Evolutionary conservation across 176 grass and related monocot genomes (phyloP), one percentile per base, ranked within the genome.

Genomic region (Thinopyrum elongatum): DNA sequence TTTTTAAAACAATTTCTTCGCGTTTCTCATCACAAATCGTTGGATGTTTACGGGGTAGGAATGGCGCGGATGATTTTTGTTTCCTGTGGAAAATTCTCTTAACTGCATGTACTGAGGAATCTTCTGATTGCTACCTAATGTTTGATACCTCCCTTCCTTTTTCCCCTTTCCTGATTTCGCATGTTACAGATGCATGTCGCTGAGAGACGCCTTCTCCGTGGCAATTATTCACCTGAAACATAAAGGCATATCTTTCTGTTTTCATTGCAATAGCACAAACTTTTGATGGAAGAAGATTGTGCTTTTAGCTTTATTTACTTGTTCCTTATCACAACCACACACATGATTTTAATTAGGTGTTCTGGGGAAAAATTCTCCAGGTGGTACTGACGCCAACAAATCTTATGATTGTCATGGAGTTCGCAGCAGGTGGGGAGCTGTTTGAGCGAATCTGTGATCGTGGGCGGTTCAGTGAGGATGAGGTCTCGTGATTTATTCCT

Each of bases 371-470:
- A 86, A 59, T 19, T 80, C n/a, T 77, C 59, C 81, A 97, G 95
- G 92, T 97, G 78, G 86, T 97, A 57, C 79, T 97, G 85, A 97
- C 95, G 29, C 92, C 92, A 29, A 97, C 88, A 34, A 87, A 94
- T 81, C 92, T 97, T 67, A 93, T 88, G 86, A 97, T 97, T 72
- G 92, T 94, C 66, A 97, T 97, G 95, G 95, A 97, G 86, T 97
- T 91, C 68, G 95, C 95, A 38, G 92, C 92, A 35, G 95, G 95
- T 2, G 95, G 95, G 41, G 95, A 97, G 75, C 90, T 97, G 53
- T 97, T 97, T 27, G 95, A 97, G 36, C 78, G 95, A 57, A 97
- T 97, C 86, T 97, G 95, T 65, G 89, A 94, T 80, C 85, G 89
- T 47, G 95, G 92, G 23, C 57, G 95, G 58, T 97, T 97, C 60